phyloP scores from a whole-genome alignment of 2,329 filamentous ascomycete species.

The Epichloe elymi region DNA sequence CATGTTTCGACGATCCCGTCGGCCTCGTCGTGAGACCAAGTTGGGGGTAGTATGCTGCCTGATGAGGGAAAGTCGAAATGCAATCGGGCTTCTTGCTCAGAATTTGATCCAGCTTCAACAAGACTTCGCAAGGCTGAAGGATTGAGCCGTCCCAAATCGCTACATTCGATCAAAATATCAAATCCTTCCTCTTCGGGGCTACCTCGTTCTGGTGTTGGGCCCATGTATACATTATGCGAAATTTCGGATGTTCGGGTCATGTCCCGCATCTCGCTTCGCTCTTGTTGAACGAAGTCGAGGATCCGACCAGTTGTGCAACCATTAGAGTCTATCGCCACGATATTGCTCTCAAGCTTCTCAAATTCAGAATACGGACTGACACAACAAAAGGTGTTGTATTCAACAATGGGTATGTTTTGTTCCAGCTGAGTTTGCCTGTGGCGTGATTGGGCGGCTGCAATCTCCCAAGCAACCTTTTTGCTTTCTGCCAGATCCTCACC shows the following conservation, averaged over 20 bases:
- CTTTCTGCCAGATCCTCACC: slow-evolving; percentile 54
- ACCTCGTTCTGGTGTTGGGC: slow-evolving; percentile 64
- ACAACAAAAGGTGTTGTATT: slow-evolving; percentile 77
- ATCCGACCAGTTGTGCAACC: slow-evolving; percentile 64
- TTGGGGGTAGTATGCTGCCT: slow-evolving; percentile 78
- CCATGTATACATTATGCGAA: slow-evolving; percentile 77
- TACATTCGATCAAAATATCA: slow-evolving; percentile 81
- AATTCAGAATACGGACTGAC: slow-evolving; percentile 54
- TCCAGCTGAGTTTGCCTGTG: slow-evolving; percentile 56
- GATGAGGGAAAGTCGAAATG: slow-evolving; percentile 76
- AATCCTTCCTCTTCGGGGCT: slow-evolving; percentile 48
- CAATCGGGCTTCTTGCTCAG: slow-evolving; percentile 24
- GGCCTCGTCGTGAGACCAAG: slow-evolving; percentile 69
- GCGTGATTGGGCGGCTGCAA: slow-evolving; percentile 62
- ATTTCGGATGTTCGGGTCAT: slow-evolving; percentile 91
- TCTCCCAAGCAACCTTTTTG: slow-evolving; percentile 50
- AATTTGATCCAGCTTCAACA: slow-evolving; percentile 34
- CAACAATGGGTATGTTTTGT: slow-evolving; percentile 39
- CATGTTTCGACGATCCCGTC: slow-evolving; percentile 78
- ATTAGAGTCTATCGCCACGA: slow-evolving; percentile 62
- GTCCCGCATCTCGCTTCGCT: slow-evolving; percentile 79
- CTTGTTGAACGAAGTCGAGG: slow-evolving; percentile 80
- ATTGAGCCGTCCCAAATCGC: slow-evolving; percentile 68
- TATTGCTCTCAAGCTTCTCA: slow-evolving; percentile 52
- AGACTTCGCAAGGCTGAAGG: slow-evolving; percentile 51